phyloP scores from a whole-genome alignment of 2,329 filamentous ascomycete species.

The Verticillium nubilum region DNA sequence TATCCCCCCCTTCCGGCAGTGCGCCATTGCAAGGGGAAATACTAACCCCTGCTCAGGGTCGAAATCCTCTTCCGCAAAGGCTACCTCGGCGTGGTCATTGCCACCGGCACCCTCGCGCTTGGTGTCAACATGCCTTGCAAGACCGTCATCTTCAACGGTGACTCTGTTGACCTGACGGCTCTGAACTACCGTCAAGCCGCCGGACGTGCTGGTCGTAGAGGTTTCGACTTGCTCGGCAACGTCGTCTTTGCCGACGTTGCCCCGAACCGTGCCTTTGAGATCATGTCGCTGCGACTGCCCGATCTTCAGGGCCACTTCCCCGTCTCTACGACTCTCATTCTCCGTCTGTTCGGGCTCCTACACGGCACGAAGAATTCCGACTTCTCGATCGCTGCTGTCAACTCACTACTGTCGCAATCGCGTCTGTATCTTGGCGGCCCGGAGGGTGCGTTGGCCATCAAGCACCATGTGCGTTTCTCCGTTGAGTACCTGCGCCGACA shows the following conservation, averaged over 20 bases:
- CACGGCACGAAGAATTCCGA: conserved; percentile 58
- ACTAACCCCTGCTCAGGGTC: conserved; percentile 33
- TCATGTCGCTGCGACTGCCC: conserved; percentile 68
- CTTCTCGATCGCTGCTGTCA: conserved; percentile 57
- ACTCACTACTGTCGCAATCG: conserved; percentile 64
- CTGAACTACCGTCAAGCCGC: conserved; percentile 73
- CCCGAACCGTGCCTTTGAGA: conserved; percentile 54
- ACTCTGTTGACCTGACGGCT: conserved; percentile 67
- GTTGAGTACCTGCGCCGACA: conserved; percentile 73
- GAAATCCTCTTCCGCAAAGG: conserved; percentile 72
- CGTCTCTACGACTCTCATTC: conserved; percentile 65
- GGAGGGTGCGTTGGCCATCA: conserved; percentile 61
- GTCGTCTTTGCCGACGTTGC: conserved; percentile 70
- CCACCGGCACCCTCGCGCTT: conserved; percentile 69
- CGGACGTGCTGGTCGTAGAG: conserved; percentile 72
- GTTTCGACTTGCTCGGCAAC: conserved; percentile 76
- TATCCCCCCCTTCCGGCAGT: not conserved
- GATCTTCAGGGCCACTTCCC: conserved; percentile 75
- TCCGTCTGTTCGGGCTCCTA: conserved; percentile 63
- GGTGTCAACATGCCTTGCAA: conserved; percentile 84
- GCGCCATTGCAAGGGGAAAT: not conserved
- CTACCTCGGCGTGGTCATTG: conserved; percentile 64
- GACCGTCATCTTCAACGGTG: conserved; percentile 71
- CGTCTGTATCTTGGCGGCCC: conserved; percentile 66
- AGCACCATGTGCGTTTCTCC: conserved; percentile 74